Evolutionary conservation across 2,329 filamentous ascomycete genomes (phyloP).

Genomic region (Aspergillus arachidicola): DNA sequence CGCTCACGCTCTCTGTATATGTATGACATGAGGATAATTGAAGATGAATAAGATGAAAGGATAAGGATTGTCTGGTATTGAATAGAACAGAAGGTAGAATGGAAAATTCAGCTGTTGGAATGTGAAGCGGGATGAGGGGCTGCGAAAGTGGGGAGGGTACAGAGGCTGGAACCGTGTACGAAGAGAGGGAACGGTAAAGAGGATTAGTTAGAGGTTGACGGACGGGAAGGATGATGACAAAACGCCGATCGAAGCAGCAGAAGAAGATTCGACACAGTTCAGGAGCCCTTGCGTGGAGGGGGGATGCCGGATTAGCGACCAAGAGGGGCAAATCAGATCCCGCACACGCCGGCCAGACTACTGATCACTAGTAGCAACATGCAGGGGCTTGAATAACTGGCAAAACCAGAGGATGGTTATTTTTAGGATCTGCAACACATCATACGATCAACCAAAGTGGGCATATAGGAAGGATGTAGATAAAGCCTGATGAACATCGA

Average conservation of each 20-base stretch:
- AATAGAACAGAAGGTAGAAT: not conserved
- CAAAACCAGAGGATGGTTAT: not conserved
- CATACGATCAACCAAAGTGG: not conserved
- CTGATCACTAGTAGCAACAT: not conserved
- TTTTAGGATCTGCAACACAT: not conserved
- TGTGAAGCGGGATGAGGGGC: slow-evolving; percentile 2
- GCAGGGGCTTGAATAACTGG: not conserved
- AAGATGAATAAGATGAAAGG: not conserved
- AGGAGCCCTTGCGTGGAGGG: not conserved
- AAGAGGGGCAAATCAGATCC: slow-evolving; percentile 3
- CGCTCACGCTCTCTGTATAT: slow-evolving; percentile 44
- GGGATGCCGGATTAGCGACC: not conserved
- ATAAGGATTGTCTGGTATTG: not conserved
- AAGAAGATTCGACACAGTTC: not conserved
- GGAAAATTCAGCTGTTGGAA: not conserved
- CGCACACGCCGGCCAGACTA: not conserved
- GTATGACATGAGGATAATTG: slow-evolving; percentile 30
- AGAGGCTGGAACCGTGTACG: not conserved
- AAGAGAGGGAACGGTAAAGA: not conserved
- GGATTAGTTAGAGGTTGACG: not conserved
- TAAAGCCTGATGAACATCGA: not conserved
- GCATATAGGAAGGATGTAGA: not conserved
- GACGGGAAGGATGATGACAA: not conserved
- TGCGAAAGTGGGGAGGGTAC: slow-evolving; percentile 5
- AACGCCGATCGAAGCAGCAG: not conserved